Conservation (phyloP, 176 grass and related monocot genomes). For the Metroxylon sagu region DNA sequence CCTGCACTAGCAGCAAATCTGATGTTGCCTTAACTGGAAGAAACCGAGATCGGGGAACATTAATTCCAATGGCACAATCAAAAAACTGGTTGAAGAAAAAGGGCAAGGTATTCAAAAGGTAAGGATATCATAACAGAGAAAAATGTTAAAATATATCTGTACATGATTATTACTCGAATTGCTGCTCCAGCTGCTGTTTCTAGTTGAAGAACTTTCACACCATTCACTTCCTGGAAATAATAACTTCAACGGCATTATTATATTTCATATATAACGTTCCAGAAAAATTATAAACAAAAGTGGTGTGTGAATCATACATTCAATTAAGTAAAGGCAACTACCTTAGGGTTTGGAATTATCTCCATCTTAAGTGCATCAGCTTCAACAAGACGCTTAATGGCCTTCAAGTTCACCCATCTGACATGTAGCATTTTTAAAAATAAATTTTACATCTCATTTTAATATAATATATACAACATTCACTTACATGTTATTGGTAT, state of each 20-base stretch:
- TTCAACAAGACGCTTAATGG: slow-evolving; percentile 81
- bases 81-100: slow-evolving; percentile 60
- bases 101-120: too few relatives aligned
- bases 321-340: slow-evolving; percentile 6
- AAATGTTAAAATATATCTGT: neutral
- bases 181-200: slow-evolving; percentile 93
- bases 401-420: slow-evolving; percentile 94
- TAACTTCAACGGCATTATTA: slow-evolving; percentile 20
- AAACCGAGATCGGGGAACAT: too few relatives aligned
- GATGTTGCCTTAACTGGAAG: too few relatives aligned
- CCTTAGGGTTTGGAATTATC: slow-evolving; percentile 97
- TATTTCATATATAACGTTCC: neutral
- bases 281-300: slow-evolving; percentile 6
- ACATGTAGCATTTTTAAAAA: slow-evolving; percentile 7
- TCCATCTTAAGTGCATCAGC: slow-evolving; percentile 96
- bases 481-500: slow-evolving; percentile 87
- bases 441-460: neutral
- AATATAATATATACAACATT: neutral
- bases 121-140: neutral
- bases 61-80: slow-evolving; percentile 31
- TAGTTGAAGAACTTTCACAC: slow-evolving; percentile 80
- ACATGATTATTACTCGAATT: slow-evolving; percentile 50
- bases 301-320: neutral
- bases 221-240: slow-evolving; percentile 74
- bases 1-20: slow-evolving; percentile 63